Percentiles rank a stretch among this genome's conserved stretches.
These are phyloP conservation scores for Fistulina hepatica DNA, from an alignment of 1,284 basidiomycete species.

Conservation along the genomic window DNA sequence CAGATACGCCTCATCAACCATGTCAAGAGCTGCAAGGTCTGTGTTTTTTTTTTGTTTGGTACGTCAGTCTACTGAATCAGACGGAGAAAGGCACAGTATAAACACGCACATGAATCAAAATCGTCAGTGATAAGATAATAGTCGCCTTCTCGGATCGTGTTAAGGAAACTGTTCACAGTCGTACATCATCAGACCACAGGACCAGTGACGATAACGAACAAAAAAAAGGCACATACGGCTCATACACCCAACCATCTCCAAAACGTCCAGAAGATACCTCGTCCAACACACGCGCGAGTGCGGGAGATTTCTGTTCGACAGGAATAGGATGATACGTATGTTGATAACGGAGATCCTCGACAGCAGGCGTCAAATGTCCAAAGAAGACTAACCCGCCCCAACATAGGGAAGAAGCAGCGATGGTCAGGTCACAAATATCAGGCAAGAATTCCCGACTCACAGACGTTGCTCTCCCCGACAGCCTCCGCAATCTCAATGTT, in stretches of 20 bases:
- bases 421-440: slow-evolving; percentile 4
- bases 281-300: slow-evolving; percentile 64
- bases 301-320: slow-evolving; percentile 72
- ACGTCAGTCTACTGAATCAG: background rate
- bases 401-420: background rate
- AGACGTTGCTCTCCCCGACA: slow-evolving; percentile 46
- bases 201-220: background rate
- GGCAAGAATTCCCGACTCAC: slow-evolving; percentile 31
- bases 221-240: slow-evolving; percentile 48
- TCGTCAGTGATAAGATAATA: slow-evolving; percentile 81
- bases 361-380: slow-evolving; percentile 68
- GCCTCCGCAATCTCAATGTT: slow-evolving; percentile 95
- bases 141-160: slow-evolving; percentile 69
- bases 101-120: slow-evolving; percentile 71
- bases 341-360: slow-evolving; percentile 76
- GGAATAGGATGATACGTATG: slow-evolving; percentile 74
- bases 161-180: slow-evolving; percentile 39
- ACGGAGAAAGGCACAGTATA: background rate
- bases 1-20: slow-evolving; percentile 80
- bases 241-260: slow-evolving; percentile 67
- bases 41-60: no score
- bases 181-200: slow-evolving; percentile 12
- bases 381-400: no score
- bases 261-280: slow-evolving; percentile 64
- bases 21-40: slow-evolving; percentile 71